A percentile compares a stretch with the other conserved stretches of the same genome.
phyloP scores from a whole-genome alignment of 352 stramenopile genomes.

The Aphanomyces astaci region DNA sequence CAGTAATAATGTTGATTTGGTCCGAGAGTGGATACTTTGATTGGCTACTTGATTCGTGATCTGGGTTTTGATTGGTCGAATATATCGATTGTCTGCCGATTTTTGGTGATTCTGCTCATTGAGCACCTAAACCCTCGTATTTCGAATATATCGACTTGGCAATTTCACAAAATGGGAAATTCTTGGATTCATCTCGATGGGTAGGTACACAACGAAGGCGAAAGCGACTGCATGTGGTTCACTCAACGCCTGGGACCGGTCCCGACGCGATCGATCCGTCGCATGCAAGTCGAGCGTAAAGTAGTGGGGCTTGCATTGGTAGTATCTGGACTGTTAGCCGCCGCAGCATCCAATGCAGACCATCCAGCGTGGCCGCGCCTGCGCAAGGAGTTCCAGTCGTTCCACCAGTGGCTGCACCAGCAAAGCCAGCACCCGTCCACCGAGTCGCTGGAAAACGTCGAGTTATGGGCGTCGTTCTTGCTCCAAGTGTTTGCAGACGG shows the following conservation, averaged over 20 bases:
- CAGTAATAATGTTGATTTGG: too few relatives aligned
- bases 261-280: neutral
- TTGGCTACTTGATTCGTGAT: too few relatives aligned
- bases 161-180: too few relatives aligned
- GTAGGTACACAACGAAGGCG: neutral
- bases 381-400: neutral
- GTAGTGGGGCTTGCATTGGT: neutral
- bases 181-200: neutral
- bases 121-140: too few relatives aligned
- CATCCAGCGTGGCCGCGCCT: neutral
- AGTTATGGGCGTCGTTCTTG: neutral
- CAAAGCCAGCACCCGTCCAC: neutral
- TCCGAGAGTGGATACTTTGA: too few relatives aligned
- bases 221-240: neutral
- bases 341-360: neutral
- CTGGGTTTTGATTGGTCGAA: too few relatives aligned
- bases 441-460: neutral
- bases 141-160: too few relatives aligned
- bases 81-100: too few relatives aligned
- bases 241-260: neutral
- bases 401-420: slow-evolving; percentile 19
- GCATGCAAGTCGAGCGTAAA: neutral
- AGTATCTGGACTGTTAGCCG: neutral
- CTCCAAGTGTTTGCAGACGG: slow-evolving; percentile 2
- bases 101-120: too few relatives aligned